Evolutionary conservation across 352 stramenopile species (phyloP), one percentile per base, ranked within the genome.

Genomic region (Globisporangium lucens): DNA sequence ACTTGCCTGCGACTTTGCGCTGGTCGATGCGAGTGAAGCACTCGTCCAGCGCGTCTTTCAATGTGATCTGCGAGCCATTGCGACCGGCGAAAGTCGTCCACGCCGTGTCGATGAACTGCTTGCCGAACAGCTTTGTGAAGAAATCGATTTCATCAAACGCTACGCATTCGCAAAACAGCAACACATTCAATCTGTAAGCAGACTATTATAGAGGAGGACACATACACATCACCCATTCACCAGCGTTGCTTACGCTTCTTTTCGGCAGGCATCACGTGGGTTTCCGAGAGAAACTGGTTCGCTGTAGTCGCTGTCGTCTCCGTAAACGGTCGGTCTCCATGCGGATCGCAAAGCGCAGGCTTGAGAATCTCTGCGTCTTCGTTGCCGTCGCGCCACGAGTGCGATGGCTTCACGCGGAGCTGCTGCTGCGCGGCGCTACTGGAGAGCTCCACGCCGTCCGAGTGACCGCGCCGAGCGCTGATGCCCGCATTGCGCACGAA

Each of bases 341-440:
- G 43, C 5, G 15, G 3, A 8, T 36, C 29, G 3, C 20, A 3
- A 9, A 10, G 20, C 22, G 8, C 20, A 41, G 30, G 47, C 35
- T 63, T 49, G 33, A 64, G 61, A 15, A 56, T 41, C n/a, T 51
- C 66, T 41, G 58, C 47, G 72, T 76, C 47, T 65, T 64, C 33
- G 20, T 91, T 80, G 68, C 85, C 85, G 38, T 88, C 80, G 36
- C 85, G 76, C 85, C 85, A 93, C 36, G 74, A 79, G 51, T 90
- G 85, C 38, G 85, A 76, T 13, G 85, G 83, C 63, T 93, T 93
- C 46, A 65, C 7, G 33, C 73, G 81, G 36, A 90, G 47, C 49
- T 71, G 71, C 57, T 58, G 29, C 41, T 41, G 36, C 15, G 35
- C 49, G 17, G 17, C 47, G 17, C 3, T 10, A n/a, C 3, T 20